Percentiles rank a stretch among this genome's conserved stretches.
These are phyloP conservation scores for Samsoniella hepiali DNA, from an alignment of 2,329 filamentous ascomycete genomes.

Conservation along the genomic window DNA sequence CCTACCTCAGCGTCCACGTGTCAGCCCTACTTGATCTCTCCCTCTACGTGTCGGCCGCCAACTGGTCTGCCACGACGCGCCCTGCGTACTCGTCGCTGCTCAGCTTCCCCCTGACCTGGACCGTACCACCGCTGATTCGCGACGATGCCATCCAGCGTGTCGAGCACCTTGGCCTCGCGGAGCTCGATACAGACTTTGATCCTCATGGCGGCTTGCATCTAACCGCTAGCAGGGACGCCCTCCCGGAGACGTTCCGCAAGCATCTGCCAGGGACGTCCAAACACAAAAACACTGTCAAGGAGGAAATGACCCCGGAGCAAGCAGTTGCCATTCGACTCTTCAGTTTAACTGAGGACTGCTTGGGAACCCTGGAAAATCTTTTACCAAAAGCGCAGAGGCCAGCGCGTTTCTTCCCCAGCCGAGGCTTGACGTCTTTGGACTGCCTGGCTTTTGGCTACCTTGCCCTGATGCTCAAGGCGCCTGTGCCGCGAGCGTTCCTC, in stretches of 20 bases:
- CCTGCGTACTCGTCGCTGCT: constrained; percentile 78
- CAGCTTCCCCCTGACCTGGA: constrained; percentile 85
- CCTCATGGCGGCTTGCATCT: constrained; percentile 36
- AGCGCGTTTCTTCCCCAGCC: constrained; percentile 32
- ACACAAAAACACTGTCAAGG: constrained; percentile 56
- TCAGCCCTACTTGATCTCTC: constrained; percentile 78
- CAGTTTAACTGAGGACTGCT: constrained; percentile 65
- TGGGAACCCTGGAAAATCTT: constrained; percentile 66
- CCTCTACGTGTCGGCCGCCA: constrained; percentile 85
- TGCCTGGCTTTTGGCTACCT: constrained; percentile 80
- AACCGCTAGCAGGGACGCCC: constrained; percentile 35
- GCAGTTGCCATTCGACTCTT: constrained; percentile 73
- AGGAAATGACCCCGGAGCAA: constrained; percentile 66
- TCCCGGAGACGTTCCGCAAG: constrained; percentile 39
- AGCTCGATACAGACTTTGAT: constrained; percentile 60
- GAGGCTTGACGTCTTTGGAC: constrained; percentile 51
- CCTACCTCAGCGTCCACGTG: constrained; percentile 73
- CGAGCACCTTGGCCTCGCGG: constrained; percentile 64
- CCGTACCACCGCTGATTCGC: constrained; percentile 71
- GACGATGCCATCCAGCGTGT: constrained; percentile 67
- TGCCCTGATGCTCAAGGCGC: constrained; percentile 60
- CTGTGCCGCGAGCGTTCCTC: constrained; percentile 42
- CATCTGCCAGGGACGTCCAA: constrained; percentile 32
- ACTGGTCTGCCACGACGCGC: constrained; percentile 75
- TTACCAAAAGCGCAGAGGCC: constrained; percentile 26